Conservation (phyloP, 352 stramenopile genomes). For the Pythium volutum region DNA sequence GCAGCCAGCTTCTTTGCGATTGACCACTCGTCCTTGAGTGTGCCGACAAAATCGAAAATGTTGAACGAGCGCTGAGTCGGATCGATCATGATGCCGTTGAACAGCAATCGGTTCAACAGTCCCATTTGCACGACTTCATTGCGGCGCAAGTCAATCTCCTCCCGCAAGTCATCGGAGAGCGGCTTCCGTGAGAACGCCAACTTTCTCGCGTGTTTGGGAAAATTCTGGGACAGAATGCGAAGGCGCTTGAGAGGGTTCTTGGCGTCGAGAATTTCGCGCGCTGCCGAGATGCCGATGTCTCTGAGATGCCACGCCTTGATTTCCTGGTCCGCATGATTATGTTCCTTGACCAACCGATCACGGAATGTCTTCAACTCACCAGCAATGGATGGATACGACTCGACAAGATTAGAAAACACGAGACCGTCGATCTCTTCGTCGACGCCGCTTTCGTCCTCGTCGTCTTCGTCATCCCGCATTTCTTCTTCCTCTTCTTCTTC, state of each 20-base stretch:
- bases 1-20: constrained; percentile 61
- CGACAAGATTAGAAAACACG: constrained; percentile 53
- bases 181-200: constrained; percentile 64
- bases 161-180: constrained; percentile 44
- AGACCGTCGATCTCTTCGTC: constrained; percentile 70
- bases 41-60: constrained; percentile 87
- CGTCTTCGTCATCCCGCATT: constrained; percentile 30
- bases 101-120: constrained; percentile 69
- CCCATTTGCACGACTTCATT: constrained; percentile 29
- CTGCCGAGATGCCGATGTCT: constrained; percentile 83
- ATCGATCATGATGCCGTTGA: constrained; percentile 87
- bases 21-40: constrained; percentile 74
- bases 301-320: constrained; percentile 89
- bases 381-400: constrained; percentile 41
- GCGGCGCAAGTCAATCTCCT: constrained; percentile 38
- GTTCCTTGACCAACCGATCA: constrained; percentile 47
- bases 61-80: constrained; percentile 88
- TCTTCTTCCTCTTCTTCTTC: constrained; percentile 36
- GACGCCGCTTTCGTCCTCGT: constrained; percentile 34
- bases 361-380: constrained; percentile 51
- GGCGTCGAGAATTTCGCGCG: constrained; percentile 63
- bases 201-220: constrained; percentile 81
- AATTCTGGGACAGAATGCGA: constrained; percentile 85
- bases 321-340: constrained; percentile 27
- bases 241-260: constrained; percentile 79